phyloP scores from a whole-genome alignment of 805 yeast genomes.

The Sugiyamaella marilandica region DNA sequence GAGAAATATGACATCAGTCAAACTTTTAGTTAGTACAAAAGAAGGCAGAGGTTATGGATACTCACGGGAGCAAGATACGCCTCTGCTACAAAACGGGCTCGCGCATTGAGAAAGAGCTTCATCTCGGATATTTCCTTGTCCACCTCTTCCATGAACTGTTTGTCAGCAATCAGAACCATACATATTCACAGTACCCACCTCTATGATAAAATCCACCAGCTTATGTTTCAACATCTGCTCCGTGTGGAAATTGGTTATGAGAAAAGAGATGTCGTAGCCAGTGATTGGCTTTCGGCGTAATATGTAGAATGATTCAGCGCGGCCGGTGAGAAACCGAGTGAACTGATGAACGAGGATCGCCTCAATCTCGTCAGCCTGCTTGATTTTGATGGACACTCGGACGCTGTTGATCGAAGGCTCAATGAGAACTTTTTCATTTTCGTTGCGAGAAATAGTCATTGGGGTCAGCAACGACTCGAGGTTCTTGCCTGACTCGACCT shows the following conservation, averaged over 20 bases:
- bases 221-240: constrained; percentile 94
- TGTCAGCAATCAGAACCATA: not conserved
- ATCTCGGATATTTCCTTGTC: constrained; percentile 98
- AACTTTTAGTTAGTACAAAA: too few species aligned
- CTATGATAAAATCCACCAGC: constrained; percentile 92
- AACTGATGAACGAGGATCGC: constrained; percentile 90
- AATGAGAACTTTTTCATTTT: constrained; percentile 84
- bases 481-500: constrained; percentile 80
- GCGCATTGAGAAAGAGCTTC: constrained; percentile 92
- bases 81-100: constrained; percentile 97
- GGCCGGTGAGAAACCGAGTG: constrained; percentile 85
- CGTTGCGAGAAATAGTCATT: constrained; percentile 86
- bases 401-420: constrained; percentile 93
- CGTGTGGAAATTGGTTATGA: constrained; percentile 90
- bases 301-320: constrained; percentile 93
- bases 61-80: constrained; percentile 71
- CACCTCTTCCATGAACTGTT: constrained; percentile 92
- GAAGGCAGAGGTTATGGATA: not conserved
- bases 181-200: constrained; percentile 29
- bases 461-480: constrained; percentile 84
- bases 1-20: not conserved
- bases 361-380: constrained; percentile 97
- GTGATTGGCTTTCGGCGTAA: constrained; percentile 85
- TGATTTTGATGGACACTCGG: constrained; percentile 84
- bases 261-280: constrained; percentile 85